Evolutionary conservation across 352 stramenopile species (phyloP), one percentile per base, ranked within the genome.

Genomic region (Pythium chondricola): DNA sequence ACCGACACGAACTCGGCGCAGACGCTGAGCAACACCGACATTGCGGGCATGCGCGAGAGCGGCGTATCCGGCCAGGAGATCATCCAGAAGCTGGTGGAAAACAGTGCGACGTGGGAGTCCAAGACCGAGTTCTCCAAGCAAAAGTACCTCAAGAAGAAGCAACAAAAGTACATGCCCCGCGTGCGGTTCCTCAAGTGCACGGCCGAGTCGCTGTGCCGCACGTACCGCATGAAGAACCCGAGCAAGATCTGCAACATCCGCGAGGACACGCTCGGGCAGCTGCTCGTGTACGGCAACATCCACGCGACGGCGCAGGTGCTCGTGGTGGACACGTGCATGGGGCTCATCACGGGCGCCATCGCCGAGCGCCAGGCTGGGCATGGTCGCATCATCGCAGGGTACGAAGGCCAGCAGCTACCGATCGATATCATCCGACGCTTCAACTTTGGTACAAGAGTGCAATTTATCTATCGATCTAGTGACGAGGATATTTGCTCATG

Each of bases 111-210:
- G 39, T 98, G 96, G 76, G 71, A 91, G 30, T 72, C 78, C 56
- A 98, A 98, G 71, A 98, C 93, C 2, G 86, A 95, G 44, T 98
- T 97, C 43, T 96, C 86, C 46, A 96, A 98, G 69, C 89, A 96
- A 54, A 98, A 98, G 54, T 98, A 98, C 67, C 83, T 98, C 38
- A 92, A 90, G 52, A 93, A 95, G 56, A 98, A 98, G 70, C 89
- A 97, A 67, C 71, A 93, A 53, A 96, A 95, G 64, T 93, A 93
- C 66, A 93, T 93, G 77, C 82, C 82, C 2, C 82, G 82, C 42
- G 82, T 93, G 54, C 75, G 78, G 20, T 81, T 89, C 56, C 57
- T 92, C 42, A 74, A 85, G 25, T 95, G 90, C 56, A 97, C 88
- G 26, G 77, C 83, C n/a, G 69, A 84, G 47, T 89, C 86, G 31